These are phyloP conservation scores for Kluyveromyces aestuarii DNA, from an alignment of 805 yeast genomes.

Conservation along the genomic window DNA sequence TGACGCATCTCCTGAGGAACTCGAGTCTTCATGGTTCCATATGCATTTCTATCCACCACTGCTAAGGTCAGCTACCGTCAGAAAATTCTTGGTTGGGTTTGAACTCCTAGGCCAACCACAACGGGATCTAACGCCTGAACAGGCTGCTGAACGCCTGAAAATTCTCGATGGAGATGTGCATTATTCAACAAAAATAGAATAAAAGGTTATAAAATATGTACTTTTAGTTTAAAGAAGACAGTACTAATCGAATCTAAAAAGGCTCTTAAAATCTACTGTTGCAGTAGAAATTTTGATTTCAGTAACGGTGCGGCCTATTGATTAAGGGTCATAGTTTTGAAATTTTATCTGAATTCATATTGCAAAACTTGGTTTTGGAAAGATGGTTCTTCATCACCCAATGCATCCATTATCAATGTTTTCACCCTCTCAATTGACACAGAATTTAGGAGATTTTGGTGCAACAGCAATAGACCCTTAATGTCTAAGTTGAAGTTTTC, in stretches of 20 bases:
- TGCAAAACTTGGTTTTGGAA: constrained; percentile 17
- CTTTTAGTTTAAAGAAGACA: no score
- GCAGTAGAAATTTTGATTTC: no score
- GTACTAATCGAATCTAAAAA: background rate
- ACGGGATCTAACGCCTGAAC: constrained; percentile 28
- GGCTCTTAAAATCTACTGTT: no score
- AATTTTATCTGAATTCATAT: constrained; percentile 13
- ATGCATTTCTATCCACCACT: constrained; percentile 77
- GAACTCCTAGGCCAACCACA: constrained; percentile 64
- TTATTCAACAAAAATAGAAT: constrained; percentile 31
- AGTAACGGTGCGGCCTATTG: no score
- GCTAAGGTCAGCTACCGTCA: constrained; percentile 63
- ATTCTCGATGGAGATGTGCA: constrained; percentile 31
- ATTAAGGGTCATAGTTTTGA: no score
- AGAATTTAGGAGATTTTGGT: constrained; percentile 2
- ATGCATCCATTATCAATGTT: constrained; percentile 12
- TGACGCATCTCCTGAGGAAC: constrained; percentile 34
- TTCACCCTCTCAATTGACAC: constrained; percentile 7
- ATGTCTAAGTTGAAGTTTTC: constrained; percentile 10
- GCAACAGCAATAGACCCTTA: constrained; percentile 14
- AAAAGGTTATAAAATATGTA: background rate
- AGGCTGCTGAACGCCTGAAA: constrained; percentile 33
- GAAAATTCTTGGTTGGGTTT: constrained; percentile 68
- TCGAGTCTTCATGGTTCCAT: constrained; percentile 48
- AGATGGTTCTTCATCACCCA: constrained; percentile 18